Base-by-base conservation (phyloP, 129 eudicot genomes). In the Flaveria linearis region DNA sequence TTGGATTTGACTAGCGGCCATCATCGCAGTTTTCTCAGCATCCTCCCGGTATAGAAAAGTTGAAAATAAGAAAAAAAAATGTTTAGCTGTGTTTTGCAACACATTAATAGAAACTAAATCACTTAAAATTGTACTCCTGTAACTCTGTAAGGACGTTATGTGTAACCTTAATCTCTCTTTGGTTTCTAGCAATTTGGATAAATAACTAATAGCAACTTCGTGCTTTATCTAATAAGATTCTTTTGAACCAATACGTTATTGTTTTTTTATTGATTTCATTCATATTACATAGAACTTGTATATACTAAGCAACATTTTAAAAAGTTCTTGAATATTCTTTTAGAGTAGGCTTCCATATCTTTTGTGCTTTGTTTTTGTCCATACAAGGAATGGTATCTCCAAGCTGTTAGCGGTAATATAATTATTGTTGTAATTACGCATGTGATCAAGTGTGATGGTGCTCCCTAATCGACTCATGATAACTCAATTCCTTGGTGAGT, bases 1-100 rank as follows among this genome's bases (percentile, higher is more conserved):
- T 94, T 76, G 96, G 97, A 70, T 78, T 91, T 82, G 88, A 86
- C 69, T 79, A 65, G 56, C 43, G 36, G n/a, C 39, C 76, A 46
- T 56, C 18, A 26, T 45, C 62, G 5, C 36, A 43, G 69, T 49
- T 79, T 61, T 51, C 77, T 33, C 69, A 79, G 66, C 43, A 71
- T 9, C 58, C 30, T 68, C 10, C 70, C 2, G 47, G 13, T 52
- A 36, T 52, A 55, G 9, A 53, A 68, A 11, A 15, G 7, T 10
- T 41, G 60, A 45, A 71, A 47, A 71, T 3, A 71, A n/a, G 45
- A 60, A 33, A 18, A 18, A 17, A 12, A 45, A 15, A 9, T 30
- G 20, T 45, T 28, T 14, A 45, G 25, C 47, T 47, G 58, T 45
- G 69, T 25, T 77, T 68, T 28, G 22, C 62, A 28, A 33, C 58